Evolutionary conservation across 148 eudicot genomes (phyloP).

Genomic region (Chenopodium quinoa): DNA sequence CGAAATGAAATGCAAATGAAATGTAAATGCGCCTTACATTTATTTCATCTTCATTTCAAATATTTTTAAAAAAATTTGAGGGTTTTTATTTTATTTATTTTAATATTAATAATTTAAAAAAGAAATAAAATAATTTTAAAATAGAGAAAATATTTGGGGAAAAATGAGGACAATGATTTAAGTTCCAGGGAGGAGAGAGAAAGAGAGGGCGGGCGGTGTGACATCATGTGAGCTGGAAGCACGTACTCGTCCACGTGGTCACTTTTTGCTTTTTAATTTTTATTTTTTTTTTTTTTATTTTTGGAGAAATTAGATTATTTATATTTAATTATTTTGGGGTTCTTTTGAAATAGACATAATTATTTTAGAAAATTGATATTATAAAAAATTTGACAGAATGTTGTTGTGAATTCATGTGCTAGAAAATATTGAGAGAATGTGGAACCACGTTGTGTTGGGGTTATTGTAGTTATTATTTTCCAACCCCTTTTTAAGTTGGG

Average conservation of each 20-base stretch:
- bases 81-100: background rate
- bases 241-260: constrained; percentile 32
- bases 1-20: constrained; percentile 27
- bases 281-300: background rate
- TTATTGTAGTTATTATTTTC: constrained; percentile 7
- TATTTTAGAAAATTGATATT: background rate
- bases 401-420: constrained; percentile 15
- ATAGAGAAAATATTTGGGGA: background rate
- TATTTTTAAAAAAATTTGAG: background rate
- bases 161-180: constrained; percentile 28
- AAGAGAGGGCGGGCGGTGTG: constrained; percentile 19
- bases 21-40: constrained; percentile 13
- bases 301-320: background rate
- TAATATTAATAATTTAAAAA: too few relatives aligned
- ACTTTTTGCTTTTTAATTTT: background rate
- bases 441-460: constrained; percentile 30
- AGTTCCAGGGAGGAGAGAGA: constrained; percentile 25
- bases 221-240: constrained; percentile 35
- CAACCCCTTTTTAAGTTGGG: background rate
- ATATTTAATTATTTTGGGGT: background rate
- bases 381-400: constrained; percentile 26
- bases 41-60: background rate
- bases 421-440: constrained; percentile 18
- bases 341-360: background rate
- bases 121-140: background rate